These are phyloP conservation scores for Tuber umbilicatum DNA, from an alignment of 495 filamentous ascomycete species.

Conservation along the genomic window DNA sequence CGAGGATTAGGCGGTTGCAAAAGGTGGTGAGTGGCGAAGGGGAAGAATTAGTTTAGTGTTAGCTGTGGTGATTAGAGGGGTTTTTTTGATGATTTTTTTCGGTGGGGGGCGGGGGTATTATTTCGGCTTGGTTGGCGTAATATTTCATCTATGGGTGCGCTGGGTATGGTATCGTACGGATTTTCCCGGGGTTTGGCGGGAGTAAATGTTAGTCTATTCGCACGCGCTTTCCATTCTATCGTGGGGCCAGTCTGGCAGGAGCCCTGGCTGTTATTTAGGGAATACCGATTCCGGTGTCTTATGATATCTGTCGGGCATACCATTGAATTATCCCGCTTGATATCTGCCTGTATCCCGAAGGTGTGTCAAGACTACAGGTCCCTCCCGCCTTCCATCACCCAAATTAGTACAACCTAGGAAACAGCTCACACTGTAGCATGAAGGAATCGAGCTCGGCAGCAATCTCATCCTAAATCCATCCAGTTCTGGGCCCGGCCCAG, in stretches of 20 bases:
- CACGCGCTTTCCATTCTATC: background rate
- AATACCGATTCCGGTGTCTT: background rate
- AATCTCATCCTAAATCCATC: background rate
- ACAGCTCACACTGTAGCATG: background rate
- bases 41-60: background rate
- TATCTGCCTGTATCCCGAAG: background rate
- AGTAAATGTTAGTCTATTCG: too few relatives aligned
- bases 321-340: too few relatives aligned
- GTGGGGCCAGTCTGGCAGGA: background rate
- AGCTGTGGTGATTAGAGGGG: background rate
- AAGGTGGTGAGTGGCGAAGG: constrained; percentile 1
- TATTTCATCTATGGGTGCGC: background rate
- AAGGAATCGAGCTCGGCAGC: background rate
- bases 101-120: too few relatives aligned
- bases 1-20: constrained; percentile 47
- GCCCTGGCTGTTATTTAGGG: too few relatives aligned
- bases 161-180: background rate
- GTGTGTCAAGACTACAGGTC: background rate
- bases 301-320: background rate
- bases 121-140: background rate
- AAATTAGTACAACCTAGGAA: background rate
- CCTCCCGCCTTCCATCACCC: background rate
- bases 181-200: background rate
- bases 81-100: too few relatives aligned
- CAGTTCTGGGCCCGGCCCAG: background rate